These are phyloP conservation scores for Coniochaeta ligniaria DNA, from an alignment of 2,329 filamentous ascomycete species.

Conservation along the genomic window DNA sequence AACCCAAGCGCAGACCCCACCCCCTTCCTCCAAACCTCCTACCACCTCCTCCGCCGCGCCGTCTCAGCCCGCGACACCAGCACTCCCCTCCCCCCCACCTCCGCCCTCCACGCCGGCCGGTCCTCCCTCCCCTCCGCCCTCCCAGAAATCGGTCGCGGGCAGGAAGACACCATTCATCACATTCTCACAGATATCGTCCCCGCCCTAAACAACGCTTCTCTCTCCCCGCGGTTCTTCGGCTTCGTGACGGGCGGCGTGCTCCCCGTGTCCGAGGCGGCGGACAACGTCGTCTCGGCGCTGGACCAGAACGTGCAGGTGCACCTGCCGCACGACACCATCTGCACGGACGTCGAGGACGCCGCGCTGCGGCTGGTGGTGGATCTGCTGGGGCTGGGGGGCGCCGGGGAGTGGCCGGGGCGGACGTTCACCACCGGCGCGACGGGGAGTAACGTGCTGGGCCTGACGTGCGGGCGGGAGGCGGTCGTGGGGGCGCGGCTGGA, in stretches of 20 bases:
- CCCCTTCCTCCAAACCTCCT: neutral
- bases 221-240: constrained; percentile 69
- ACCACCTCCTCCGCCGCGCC: neutral
- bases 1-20: neutral
- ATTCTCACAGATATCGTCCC: constrained; percentile 40
- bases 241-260: constrained; percentile 82
- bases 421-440: constrained; percentile 59
- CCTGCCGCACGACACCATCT: constrained; percentile 65
- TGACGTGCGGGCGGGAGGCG: constrained; percentile 57
- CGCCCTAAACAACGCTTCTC: constrained; percentile 59
- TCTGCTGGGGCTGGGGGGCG: constrained; percentile 57
- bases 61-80: neutral
- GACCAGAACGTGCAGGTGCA: constrained; percentile 87
- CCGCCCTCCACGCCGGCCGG: constrained; percentile 27
- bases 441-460: constrained; percentile 74
- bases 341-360: constrained; percentile 68
- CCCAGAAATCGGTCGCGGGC: constrained; percentile 15
- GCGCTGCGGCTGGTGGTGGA: constrained; percentile 64
- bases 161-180: constrained; percentile 29
- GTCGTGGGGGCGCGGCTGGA: constrained; percentile 36
- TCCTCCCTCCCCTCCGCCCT: constrained; percentile 33
- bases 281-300: constrained; percentile 71
- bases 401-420: constrained; percentile 49
- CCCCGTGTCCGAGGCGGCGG: constrained; percentile 72
- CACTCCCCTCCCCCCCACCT: neutral